Evolutionary conservation across 305 asterid genomes (phyloP).

Genomic region (Fraxinus platypoda): DNA sequence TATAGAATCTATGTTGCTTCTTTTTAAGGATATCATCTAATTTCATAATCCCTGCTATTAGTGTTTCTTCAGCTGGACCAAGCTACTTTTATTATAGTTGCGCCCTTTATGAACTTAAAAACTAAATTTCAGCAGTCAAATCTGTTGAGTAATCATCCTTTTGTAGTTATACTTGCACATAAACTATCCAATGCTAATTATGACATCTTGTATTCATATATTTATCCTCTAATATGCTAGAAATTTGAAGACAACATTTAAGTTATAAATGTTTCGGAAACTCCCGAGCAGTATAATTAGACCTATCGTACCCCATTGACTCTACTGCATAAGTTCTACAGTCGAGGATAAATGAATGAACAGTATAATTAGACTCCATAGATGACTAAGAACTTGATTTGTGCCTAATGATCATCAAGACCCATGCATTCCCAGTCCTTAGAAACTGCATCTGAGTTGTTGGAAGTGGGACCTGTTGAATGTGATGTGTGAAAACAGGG

Average conservation of each 20-base stretch:
- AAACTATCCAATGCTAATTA: neutral
- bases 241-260: neutral
- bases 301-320: neutral
- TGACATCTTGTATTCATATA: neutral
- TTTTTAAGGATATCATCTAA: neutral
- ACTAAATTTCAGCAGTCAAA: neutral
- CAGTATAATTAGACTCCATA: neutral
- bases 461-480: neutral
- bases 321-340: neutral
- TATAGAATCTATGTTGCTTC: neutral
- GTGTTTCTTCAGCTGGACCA: neutral
- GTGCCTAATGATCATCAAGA: neutral
- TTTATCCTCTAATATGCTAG: neutral
- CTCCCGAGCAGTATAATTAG: neutral
- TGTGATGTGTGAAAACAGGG: neutral
- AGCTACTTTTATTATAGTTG: neutral
- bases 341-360: neutral
- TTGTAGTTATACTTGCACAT: neutral
- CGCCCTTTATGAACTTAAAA: neutral
- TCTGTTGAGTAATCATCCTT: slow-evolving; percentile 1
- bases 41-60: neutral
- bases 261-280: neutral
- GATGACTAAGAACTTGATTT: neutral
- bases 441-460: neutral
- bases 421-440: neutral